These are phyloP conservation scores for Nicotiana paniculata DNA, from an alignment of 257 asterid genomes.

Conservation along the genomic window DNA sequence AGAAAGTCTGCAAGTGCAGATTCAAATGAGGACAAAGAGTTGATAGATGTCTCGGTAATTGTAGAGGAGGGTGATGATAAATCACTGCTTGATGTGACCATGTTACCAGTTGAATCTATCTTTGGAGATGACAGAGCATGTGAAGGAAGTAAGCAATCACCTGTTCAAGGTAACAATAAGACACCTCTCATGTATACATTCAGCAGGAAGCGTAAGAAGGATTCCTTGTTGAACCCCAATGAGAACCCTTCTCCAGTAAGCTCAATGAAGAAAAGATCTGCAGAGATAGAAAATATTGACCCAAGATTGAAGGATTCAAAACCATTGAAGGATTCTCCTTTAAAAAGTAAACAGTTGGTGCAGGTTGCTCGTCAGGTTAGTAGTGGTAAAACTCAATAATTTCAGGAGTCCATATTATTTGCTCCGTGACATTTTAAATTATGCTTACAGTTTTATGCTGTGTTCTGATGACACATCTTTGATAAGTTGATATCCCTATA, in stretches of 20 bases:
- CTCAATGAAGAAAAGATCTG: slow-evolving; percentile 10
- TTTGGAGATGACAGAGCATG: slow-evolving; percentile 6
- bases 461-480: background rate
- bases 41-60: slow-evolving; percentile 26
- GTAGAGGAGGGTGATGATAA: slow-evolving; percentile 29
- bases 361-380: slow-evolving; percentile 44
- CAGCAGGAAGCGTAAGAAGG: slow-evolving; percentile 46
- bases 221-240: slow-evolving; percentile 19
- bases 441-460: background rate
- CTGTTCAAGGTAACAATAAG: slow-evolving; percentile 8
- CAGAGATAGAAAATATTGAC: slow-evolving; percentile 10
- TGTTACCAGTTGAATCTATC: slow-evolving; percentile 22
- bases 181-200: slow-evolving; percentile 22
- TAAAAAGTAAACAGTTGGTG: slow-evolving; percentile 24
- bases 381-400: background rate
- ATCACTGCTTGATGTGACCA: slow-evolving; percentile 18
- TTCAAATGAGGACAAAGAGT: slow-evolving; percentile 15
- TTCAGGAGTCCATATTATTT: background rate
- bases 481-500: background rate
- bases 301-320: slow-evolving; percentile 13
- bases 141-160: slow-evolving; percentile 13
- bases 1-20: slow-evolving; percentile 5
- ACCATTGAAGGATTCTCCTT: slow-evolving; percentile 8
- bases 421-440: background rate
- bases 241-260: slow-evolving; percentile 17